These are phyloP conservation scores for Debaryomyces tyrocola DNA, from an alignment of 805 yeast genomes.

Conservation along the genomic window DNA sequence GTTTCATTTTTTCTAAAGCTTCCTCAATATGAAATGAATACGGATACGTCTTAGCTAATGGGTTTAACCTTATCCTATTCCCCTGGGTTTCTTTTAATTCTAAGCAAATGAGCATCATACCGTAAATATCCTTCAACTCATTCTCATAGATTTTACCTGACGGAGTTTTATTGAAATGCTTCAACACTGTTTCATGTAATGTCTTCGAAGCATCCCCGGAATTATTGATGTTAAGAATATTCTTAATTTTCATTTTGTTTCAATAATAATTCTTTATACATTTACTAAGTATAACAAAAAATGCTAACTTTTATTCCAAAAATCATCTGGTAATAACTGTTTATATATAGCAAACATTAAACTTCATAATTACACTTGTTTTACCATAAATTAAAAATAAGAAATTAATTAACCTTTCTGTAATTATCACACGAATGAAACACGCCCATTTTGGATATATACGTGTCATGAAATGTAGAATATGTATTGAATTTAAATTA, in stretches of 20 bases:
- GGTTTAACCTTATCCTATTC: conserved; percentile 19
- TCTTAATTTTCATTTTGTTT: not conserved
- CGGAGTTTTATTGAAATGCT: conserved; percentile 50
- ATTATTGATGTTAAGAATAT: not conserved
- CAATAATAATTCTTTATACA: too few species aligned
- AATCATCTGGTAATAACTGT: too few species aligned
- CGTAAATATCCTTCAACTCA: conserved; percentile 60
- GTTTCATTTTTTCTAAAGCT: conserved; percentile 54
- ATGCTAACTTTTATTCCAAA: too few species aligned
- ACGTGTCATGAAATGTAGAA: too few species aligned
- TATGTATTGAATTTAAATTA: too few species aligned
- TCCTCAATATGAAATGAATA: conserved; percentile 52
- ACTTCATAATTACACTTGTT: not conserved
- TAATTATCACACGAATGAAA: too few species aligned
- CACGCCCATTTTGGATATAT: too few species aligned
- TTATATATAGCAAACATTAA: not conserved
- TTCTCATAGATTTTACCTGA: conserved; percentile 51
- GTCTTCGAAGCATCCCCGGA: conserved; percentile 10
- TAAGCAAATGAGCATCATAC: conserved; percentile 47
- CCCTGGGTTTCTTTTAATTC: conserved; percentile 16
- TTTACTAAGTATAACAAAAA: too few species aligned
- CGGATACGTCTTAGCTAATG: conserved; percentile 38
- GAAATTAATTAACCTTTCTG: too few species aligned
- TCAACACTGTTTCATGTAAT: conserved; percentile 43
- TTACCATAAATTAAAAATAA: too few species aligned